Percentiles rank a stretch among this genome's conserved stretches.
phyloP scores from a whole-genome alignment of 495 filamentous ascomycete genomes.

The Xylaria castorea region DNA sequence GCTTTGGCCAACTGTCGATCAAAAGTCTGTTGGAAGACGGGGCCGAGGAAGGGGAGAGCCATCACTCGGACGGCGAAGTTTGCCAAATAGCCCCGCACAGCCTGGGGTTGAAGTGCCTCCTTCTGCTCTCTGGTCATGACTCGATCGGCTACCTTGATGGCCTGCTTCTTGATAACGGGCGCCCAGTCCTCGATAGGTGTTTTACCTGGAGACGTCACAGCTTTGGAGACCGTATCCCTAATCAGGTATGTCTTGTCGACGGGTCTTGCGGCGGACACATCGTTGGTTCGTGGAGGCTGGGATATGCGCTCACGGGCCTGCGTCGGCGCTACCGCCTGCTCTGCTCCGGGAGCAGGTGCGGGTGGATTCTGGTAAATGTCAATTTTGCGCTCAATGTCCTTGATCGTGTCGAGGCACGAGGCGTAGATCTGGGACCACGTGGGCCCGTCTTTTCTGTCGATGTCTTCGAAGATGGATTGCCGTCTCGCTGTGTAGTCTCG shows the following conservation, averaged over 20 bases:
- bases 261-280: conserved; percentile 38
- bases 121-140: conserved; percentile 55
- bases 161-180: conserved; percentile 48
- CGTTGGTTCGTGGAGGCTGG: conserved; percentile 46
- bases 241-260: conserved; percentile 21
- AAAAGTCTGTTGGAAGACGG: conserved; percentile 74
- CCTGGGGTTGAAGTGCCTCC: conserved; percentile 48
- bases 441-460: conserved; percentile 79
- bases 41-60: conserved; percentile 61
- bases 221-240: conserved; percentile 54
- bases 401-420: conserved; percentile 70
- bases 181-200: conserved; percentile 49
- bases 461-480: conserved; percentile 84
- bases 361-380: conserved; percentile 61
- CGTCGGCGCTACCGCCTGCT: conserved; percentile 39
- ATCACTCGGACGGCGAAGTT: conserved; percentile 46
- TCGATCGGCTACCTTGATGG: conserved; percentile 44
- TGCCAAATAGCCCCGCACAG: conserved; percentile 47
- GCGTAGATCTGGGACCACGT: conserved; percentile 81
- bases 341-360: conserved; percentile 35
- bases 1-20: conserved; percentile 63
- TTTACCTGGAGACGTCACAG: conserved; percentile 66
- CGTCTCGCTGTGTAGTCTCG: conserved; percentile 73
- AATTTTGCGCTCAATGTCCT: conserved; percentile 69
- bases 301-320: conserved; percentile 36